A percentile compares a stretch with the other conserved stretches of the same genome.
Evolutionary conservation across 2,329 filamentous ascomycete genomes (phyloP).

Genomic region (Diaporthe sp.): DNA sequence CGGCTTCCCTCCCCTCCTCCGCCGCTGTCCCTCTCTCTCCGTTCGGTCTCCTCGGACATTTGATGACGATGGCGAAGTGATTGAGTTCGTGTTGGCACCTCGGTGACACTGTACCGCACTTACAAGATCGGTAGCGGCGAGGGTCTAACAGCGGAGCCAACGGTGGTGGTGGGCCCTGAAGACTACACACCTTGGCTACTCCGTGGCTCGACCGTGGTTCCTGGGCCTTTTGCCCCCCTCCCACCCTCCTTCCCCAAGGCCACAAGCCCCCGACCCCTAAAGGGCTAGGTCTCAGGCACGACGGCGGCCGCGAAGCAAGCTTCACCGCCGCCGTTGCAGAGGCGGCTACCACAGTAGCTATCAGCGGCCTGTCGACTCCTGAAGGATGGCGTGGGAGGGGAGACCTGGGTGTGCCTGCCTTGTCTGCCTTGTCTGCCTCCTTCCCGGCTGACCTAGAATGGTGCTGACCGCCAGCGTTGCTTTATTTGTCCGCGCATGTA

Average conservation of each 20-base stretch:
- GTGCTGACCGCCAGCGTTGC: background rate
- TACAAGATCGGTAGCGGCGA: slow-evolving; percentile 43
- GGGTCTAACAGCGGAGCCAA: background rate
- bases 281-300: slow-evolving; percentile 8
- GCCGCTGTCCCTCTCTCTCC: background rate
- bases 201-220: slow-evolving; percentile 17
- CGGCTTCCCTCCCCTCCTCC: background rate
- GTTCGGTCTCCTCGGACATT: slow-evolving; percentile 44
- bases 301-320: slow-evolving; percentile 21
- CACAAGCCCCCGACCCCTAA: background rate
- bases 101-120: slow-evolving; percentile 30
- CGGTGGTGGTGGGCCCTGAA: background rate
- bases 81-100: slow-evolving; percentile 42
- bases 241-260: background rate
- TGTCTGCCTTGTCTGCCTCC: background rate
- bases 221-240: background rate
- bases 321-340: slow-evolving; percentile 28
- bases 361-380: slow-evolving; percentile 12
- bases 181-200: slow-evolving; percentile 19
- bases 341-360: slow-evolving; percentile 21
- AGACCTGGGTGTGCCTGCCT: slow-evolving; percentile 12
- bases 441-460: background rate
- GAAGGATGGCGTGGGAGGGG: background rate
- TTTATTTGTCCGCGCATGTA: background rate
- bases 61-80: slow-evolving; percentile 20